phyloP scores from a whole-genome alignment of 2,329 filamentous ascomycete genomes.

The Rhynchosporium graminicola region DNA sequence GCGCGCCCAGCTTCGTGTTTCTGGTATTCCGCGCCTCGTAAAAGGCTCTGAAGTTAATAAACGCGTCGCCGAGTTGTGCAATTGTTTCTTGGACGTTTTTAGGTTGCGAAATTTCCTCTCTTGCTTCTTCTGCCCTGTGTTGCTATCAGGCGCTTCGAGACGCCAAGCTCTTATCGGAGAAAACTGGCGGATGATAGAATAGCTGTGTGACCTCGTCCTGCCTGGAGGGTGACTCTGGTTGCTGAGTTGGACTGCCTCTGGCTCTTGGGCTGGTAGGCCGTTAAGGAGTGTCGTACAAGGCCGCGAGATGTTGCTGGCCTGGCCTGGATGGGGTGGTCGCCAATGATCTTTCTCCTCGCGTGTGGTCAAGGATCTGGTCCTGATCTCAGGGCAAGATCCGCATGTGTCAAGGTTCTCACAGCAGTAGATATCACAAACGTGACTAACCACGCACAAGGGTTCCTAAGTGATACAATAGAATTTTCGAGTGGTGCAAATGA shows the following conservation, averaged over 20 bases:
- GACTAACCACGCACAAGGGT: background rate
- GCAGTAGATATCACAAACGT: background rate
- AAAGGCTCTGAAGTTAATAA: constrained; percentile 12
- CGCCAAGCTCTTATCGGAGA: constrained; percentile 20
- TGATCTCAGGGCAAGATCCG: constrained; percentile 16
- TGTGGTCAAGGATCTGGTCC: constrained; percentile 15
- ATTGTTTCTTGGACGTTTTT: background rate
- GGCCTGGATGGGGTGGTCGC: constrained; percentile 23
- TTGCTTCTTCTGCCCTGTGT: background rate
- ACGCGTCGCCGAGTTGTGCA: constrained; percentile 23
- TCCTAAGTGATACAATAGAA: too few relatives aligned
- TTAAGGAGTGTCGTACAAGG: constrained; percentile 13
- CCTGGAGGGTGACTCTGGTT: constrained; percentile 16
- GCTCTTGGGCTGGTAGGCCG: constrained; percentile 5
- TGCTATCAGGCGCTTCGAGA: constrained; percentile 24
- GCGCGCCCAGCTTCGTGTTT: constrained; percentile 42
- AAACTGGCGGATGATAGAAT: constrained; percentile 13
- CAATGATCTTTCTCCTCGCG: constrained; percentile 31
- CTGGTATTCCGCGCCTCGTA: constrained; percentile 17
- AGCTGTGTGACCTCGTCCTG: constrained; percentile 12
- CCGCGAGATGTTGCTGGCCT: constrained; percentile 21
- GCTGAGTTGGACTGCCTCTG: background rate
- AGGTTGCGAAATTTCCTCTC: constrained; percentile 12
- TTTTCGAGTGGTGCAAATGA: background rate
- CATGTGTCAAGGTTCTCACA: constrained; percentile 11